Base-by-base conservation (phyloP, 352 stramenopile species). In the Peronospora belbahrii region DNA sequence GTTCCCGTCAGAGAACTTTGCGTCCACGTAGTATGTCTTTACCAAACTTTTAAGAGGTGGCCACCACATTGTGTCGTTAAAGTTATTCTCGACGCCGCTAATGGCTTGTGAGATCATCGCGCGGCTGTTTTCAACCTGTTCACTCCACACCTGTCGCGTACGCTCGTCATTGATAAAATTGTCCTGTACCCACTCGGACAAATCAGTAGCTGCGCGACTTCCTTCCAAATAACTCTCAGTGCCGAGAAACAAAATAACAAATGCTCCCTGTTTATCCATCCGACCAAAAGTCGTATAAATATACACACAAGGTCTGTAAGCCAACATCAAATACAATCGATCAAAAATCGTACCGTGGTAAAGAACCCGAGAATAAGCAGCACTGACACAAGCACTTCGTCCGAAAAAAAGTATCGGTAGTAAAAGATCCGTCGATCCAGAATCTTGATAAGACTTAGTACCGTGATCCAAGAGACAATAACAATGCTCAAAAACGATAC, bases 31-130 rank as follows among this genome's bases (percentile, higher is more conserved):
- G 56, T 90, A 91, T 41, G 78, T 85, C 52, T 85, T 85, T 20
- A 91, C 73, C 19, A 94, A 48, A 32, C 71, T 70, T 53, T 91
- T 91, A 19, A 94, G 51, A 11, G 82, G 79, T 36, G 74, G 79
- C 78, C 81, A 94, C 82, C 82, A 94, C 74, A 94, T 89, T 9
- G 82, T 94, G 33, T 89, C 73, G 42, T 91, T 94, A 59, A 90
- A 94, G 25, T 87, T 86, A 51, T 85, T 59, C 52, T 94, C 82
- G n/a, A 94, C 65, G 14, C 78, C 70, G 25, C 67, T 81, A 15
- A 94, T 57, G 6, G 76, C 82, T 13, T 85, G 70, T 2, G 77
- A 83, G 9, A 94, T 75, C 80, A 91, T 91, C 7, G 71, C 66
- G 11, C 80, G 79, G 17, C 79, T 86, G 47, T 85, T 88, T 28